Evolutionary conservation across 352 stramenopile genomes (phyloP), one percentile per base, ranked within the genome.

Genomic region (Pythium periplocum): DNA sequence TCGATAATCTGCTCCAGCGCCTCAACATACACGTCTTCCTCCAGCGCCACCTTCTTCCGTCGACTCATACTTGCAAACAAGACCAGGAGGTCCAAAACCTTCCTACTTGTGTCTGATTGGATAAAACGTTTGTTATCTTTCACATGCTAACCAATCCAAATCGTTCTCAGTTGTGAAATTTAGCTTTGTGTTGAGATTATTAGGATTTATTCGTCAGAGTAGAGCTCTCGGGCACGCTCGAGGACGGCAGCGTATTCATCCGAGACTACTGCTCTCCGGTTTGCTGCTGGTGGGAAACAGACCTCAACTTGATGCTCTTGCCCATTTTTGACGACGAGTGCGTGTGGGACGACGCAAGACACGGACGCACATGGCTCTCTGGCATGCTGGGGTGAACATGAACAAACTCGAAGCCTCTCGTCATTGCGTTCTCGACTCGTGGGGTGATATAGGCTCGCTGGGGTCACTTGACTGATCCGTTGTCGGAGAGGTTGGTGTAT

Each of bases 1-100:
- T 94, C 78, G 59, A 94, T 93, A 55, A 94, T 92, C 51, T 72
- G 64, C 46, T 74, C 84, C 32, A 94, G 62, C 42, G 62, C 60
- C 59, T 81, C 73, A 33, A 93, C 83, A 52, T 93, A 94, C 54
- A 71, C 66, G 12, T 94, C 84, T 59, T 94, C 84, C 43, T 94
- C 82, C 34, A 94, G 64, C 61, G 91, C 65, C 53, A 90, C 64
- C 55, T 77, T 71, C 59, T 80, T 74, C 17, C 17, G 17, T 26
- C 17, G 17, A 26, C 17, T 26, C 17, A 26, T 26, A 26, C 17
- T 26, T 26, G 17, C 17, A 26, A 26, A 26, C 17, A 26, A 26
- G 17, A 26, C 17, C 17, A 26, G 17, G 17, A 26, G 17, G 0
- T 26, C 17, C 17, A 26, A 26, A 26, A 26, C 17, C 17, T 26